Base-by-base conservation (phyloP, 345 rosid genomes). In the Eucalyptus marginata region DNA sequence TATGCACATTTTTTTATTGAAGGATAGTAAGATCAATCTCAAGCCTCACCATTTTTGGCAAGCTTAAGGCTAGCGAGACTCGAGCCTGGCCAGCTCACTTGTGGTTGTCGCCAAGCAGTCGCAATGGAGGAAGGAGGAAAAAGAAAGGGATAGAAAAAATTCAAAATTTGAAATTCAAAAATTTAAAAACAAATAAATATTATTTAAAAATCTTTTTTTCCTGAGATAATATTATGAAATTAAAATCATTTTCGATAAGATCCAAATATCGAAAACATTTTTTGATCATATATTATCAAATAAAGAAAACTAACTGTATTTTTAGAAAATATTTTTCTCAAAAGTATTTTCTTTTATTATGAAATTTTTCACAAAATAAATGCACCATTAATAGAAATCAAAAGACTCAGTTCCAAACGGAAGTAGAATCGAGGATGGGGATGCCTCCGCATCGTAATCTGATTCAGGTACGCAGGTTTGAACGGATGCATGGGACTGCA, bases 61-160 rank as follows among this genome's bases (percentile, higher is more conserved):
- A 56, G 29, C 29, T 56, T 24, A 24, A 24, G 62, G 62, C 29
- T 24, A 24, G 0, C 13, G 0, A 56, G 13, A 3, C 62, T 56
- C 0, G 1, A 0, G 62, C 62, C 6, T 0, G 3, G 13, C 62
- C 29, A 56, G 0, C 13, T 22, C 29, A 24, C 29, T 24, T 56
- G 62, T 56, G 62, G 0, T 24, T 24, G 29, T 56, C 0, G 6
- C 29, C 0, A 56, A 0, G 29, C 13, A 9, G 0, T 56, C 29
- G 3, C 0, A 0, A 1, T 24, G 62, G 29, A 56, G 0, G 0
- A 56, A 24, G 62, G 29, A 56, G 29, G 29, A 56, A 56, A 24
- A 56, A 56, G 1, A 22, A 0, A 56, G 6, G 1, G 27, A 56
- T 22, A 56, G 5, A 24, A 56, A 20, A 56, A 24, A 56, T 22